phyloP scores from a whole-genome alignment of 176 grass and related monocot genomes.

The Musa itinerans region DNA sequence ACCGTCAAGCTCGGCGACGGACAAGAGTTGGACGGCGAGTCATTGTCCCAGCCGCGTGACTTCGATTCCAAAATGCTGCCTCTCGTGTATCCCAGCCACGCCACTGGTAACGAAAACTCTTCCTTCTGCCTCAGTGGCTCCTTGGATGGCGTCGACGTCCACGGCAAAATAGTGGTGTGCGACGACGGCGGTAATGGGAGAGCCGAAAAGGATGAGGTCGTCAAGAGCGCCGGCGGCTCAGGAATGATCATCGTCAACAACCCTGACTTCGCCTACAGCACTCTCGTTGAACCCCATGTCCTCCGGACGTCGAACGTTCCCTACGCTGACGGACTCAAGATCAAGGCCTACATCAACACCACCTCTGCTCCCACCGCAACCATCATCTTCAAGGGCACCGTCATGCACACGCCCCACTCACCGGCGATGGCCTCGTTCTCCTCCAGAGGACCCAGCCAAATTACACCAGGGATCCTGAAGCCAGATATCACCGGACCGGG shows the following conservation, averaged over 20 bases:
- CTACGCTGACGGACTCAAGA: conserved; percentile 23
- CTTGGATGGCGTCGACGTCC: conserved; percentile 22
- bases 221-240: conserved; percentile 25
- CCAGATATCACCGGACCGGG: conserved; percentile 61
- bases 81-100: conserved; percentile 25
- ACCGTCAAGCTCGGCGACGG: conserved; percentile 49
- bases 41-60: conserved; percentile 36
- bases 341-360: conserved; percentile 32
- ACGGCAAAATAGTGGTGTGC: conserved; percentile 61
- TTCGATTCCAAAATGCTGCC: conserved; percentile 17
- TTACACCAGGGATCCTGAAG: conserved; percentile 46
- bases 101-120: conserved; percentile 16
- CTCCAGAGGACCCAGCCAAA: conserved; percentile 38
- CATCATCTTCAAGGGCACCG: conserved; percentile 45
- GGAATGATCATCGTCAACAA: conserved; percentile 40
- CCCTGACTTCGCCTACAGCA: conserved; percentile 20
- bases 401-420: conserved; percentile 25
- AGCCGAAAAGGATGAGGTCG: conserved; percentile 29
- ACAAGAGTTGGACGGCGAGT: conserved; percentile 31
- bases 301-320: conserved; percentile 46
- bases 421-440: conserved; percentile 59
- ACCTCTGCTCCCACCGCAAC: conserved; percentile 13
- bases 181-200: conserved; percentile 16
- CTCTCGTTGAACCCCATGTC: conserved; percentile 32
- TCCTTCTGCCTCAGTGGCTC: conserved; percentile 2